These are phyloP conservation scores for Plectosphaerella sp. DNA, from an alignment of 2,329 filamentous ascomycete species.

Conservation along the genomic window DNA sequence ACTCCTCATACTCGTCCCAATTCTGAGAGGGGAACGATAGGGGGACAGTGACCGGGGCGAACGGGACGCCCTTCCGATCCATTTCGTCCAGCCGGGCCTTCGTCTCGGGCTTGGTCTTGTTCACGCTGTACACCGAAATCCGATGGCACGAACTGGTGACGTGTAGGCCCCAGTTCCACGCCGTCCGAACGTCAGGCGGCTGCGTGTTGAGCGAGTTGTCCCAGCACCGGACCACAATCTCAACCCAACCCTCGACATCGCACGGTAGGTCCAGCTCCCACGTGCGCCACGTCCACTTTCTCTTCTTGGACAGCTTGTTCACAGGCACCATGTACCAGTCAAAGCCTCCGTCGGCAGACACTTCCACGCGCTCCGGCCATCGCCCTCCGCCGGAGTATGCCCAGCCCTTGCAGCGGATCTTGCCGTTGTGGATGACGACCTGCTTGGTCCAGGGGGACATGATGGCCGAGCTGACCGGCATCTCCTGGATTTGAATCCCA, in stretches of 20 bases:
- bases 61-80: slow-evolving; percentile 38
- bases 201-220: slow-evolving; percentile 60
- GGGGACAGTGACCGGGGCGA: slow-evolving; percentile 51
- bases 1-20: slow-evolving; percentile 41
- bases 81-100: slow-evolving; percentile 45
- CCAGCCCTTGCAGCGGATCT: slow-evolving; percentile 53
- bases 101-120: slow-evolving; percentile 43
- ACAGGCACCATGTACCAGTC: slow-evolving; percentile 60
- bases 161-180: slow-evolving; percentile 64
- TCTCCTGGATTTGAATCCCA: slow-evolving; percentile 66
- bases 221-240: slow-evolving; percentile 55
- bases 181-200: slow-evolving; percentile 46
- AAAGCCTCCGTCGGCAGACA: slow-evolving; percentile 58
- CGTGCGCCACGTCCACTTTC: slow-evolving; percentile 58
- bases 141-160: slow-evolving; percentile 60
- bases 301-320: slow-evolving; percentile 57
- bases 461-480: slow-evolving; percentile 65
- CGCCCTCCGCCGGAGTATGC: slow-evolving; percentile 54
- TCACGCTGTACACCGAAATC: slow-evolving; percentile 59
- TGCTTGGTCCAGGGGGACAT: slow-evolving; percentile 59
- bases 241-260: slow-evolving; percentile 57
- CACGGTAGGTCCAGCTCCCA: slow-evolving; percentile 62
- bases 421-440: slow-evolving; percentile 56
- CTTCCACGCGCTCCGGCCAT: slow-evolving; percentile 60
- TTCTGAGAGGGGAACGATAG: slow-evolving; percentile 43